These are phyloP conservation scores for Alnus glutinosa DNA, from an alignment of 306 rosid species.

Conservation along the genomic window DNA sequence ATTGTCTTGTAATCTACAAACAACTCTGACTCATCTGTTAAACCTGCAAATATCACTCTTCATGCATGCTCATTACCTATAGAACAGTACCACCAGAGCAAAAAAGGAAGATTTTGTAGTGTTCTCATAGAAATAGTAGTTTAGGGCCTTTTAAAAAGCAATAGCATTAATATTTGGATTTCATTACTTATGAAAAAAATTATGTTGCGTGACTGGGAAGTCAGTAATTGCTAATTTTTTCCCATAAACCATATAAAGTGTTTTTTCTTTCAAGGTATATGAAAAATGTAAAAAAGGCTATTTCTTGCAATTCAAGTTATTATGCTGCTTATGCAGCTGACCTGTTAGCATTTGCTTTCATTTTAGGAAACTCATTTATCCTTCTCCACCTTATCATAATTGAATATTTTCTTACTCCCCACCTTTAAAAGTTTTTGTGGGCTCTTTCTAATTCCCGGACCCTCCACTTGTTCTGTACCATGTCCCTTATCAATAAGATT, in stretches of 20 bases:
- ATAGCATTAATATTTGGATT: background rate
- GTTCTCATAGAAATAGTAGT: slow-evolving; percentile 5
- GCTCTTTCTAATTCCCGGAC: too few species aligned
- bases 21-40: slow-evolving; percentile 1
- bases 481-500: background rate
- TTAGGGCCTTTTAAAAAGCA: slow-evolving; percentile 1
- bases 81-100: background rate
- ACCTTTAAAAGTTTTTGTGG: background rate
- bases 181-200: background rate
- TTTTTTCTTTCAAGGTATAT: background rate
- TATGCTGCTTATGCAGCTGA: background rate
- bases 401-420: background rate
- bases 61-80: slow-evolving; percentile 9
- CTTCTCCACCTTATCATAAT: background rate
- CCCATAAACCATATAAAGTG: too few species aligned
- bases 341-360: background rate
- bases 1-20: background rate
- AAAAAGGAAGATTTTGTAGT: background rate
- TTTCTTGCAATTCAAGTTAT: background rate
- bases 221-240: too few species aligned
- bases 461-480: background rate
- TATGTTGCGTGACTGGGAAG: too few species aligned
- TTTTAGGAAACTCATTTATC: background rate
- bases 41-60: slow-evolving; percentile 8
- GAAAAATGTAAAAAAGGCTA: background rate